Evolutionary conservation across 2,329 filamentous ascomycete genomes (phyloP).

Genomic region (Claviceps cyperi): DNA sequence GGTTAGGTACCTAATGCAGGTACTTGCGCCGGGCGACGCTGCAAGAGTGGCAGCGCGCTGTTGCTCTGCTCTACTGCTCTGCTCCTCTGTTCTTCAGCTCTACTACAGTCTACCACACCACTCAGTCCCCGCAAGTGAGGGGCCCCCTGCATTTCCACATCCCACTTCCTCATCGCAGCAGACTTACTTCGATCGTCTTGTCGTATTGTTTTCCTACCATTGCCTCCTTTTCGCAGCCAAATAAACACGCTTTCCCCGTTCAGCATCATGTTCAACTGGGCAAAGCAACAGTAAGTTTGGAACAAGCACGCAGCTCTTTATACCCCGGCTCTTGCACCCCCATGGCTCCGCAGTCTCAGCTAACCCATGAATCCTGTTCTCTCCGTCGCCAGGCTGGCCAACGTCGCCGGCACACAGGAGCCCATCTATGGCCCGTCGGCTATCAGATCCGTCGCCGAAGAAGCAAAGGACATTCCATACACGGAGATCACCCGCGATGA

Average conservation of each 20-base stretch:
- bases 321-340: background rate
- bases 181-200: background rate
- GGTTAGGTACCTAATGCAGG: background rate
- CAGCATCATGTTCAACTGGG: conserved; percentile 75
- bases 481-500: conserved; percentile 66
- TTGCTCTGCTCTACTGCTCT: too few relatives aligned
- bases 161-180: too few relatives aligned
- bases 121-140: too few relatives aligned
- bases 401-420: conserved; percentile 91
- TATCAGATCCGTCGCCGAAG: conserved; percentile 71
- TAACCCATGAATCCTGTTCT: conserved; percentile 4
- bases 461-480: conserved; percentile 64
- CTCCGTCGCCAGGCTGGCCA: conserved; percentile 37
- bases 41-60: too few relatives aligned
- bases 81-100: too few relatives aligned
- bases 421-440: conserved; percentile 86
- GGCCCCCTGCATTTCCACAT: too few relatives aligned
- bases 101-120: too few relatives aligned
- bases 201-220: background rate
- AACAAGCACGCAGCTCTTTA: background rate
- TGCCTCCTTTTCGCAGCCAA: too few relatives aligned
- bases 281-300: conserved; percentile 65
- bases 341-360: conserved; percentile 5
- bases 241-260: background rate
- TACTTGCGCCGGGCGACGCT: background rate